Evolutionary conservation across 345 rosid genomes (phyloP).

Genomic region (Sisymbrium altissimum): DNA sequence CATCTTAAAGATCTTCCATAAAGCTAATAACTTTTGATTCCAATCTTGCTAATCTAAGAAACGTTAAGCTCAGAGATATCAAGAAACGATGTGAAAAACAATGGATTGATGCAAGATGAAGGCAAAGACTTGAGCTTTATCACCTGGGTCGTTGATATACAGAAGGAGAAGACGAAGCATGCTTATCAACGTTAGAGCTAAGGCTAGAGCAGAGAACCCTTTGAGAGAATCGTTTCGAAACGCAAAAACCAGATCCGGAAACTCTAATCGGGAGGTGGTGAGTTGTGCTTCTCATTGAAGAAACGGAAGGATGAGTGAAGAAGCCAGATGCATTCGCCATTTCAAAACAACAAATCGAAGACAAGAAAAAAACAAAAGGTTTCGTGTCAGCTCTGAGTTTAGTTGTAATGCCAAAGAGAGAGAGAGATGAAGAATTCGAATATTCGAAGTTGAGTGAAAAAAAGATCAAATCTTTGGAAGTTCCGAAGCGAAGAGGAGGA

Average conservation of each 20-base stretch:
- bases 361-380: no score
- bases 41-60: background rate
- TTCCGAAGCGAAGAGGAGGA: constrained; percentile 32
- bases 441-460: background rate
- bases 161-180: constrained; percentile 41
- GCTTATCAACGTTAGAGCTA: constrained; percentile 43
- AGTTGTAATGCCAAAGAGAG: background rate
- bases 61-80: background rate
- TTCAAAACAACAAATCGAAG: no score
- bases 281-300: constrained; percentile 42
- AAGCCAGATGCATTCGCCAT: constrained; percentile 89
- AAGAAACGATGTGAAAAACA: constrained; percentile 11
- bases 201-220: constrained; percentile 58
- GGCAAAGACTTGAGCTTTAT: background rate
- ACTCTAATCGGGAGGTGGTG: constrained; percentile 45
- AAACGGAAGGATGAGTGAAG: constrained; percentile 55
- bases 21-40: background rate
- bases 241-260: constrained; percentile 67
- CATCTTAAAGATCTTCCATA: constrained; percentile 1
- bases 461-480: constrained; percentile 33
- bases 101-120: background rate
- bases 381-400: no score
- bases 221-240: constrained; percentile 35
- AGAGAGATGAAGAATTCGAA: background rate
- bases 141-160: constrained; percentile 59